A percentile compares a stretch with the other conserved stretches of the same genome.
phyloP scores from a whole-genome alignment of 805 yeast species.

The Maudiozyma pseudohumilis region DNA sequence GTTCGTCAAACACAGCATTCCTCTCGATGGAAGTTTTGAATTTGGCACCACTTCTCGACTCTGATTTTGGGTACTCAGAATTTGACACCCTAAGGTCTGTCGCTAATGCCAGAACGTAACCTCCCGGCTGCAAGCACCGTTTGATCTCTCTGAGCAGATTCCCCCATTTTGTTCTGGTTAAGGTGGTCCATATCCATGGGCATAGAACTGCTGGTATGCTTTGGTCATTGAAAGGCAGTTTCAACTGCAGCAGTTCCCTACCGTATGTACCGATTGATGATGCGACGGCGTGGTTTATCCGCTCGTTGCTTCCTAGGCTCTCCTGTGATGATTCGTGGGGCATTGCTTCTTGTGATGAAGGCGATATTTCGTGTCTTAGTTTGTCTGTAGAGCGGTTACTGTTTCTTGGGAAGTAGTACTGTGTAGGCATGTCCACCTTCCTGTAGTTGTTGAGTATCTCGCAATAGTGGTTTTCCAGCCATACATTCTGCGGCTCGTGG shows the following conservation, averaged over 20 bases:
- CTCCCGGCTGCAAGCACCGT: slow-evolving; percentile 25
- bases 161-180: slow-evolving; percentile 23
- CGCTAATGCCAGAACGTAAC: slow-evolving; percentile 17
- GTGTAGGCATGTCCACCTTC: slow-evolving; percentile 18
- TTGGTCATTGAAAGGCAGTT: slow-evolving; percentile 20
- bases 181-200: slow-evolving; percentile 22
- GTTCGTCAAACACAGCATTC: slow-evolving; percentile 16
- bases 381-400: background rate
- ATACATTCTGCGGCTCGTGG: slow-evolving; percentile 13
- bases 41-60: background rate
- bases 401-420: slow-evolving; percentile 10
- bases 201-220: slow-evolving; percentile 21
- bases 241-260: slow-evolving; percentile 16
- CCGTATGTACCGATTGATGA: slow-evolving; percentile 11
- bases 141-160: slow-evolving; percentile 19
- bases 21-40: slow-evolving; percentile 16
- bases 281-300: background rate
- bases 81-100: slow-evolving; percentile 18
- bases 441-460: slow-evolving; percentile 19
- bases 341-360: background rate
- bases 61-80: background rate
- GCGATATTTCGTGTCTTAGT: background rate
- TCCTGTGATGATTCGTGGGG: slow-evolving; percentile 1
- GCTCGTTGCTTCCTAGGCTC: background rate
- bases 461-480: slow-evolving; percentile 21